Evolutionary conservation across 129 eudicot genomes (phyloP), one percentile per base, ranked within the genome.

Genomic region (Erigeron canadensis): DNA sequence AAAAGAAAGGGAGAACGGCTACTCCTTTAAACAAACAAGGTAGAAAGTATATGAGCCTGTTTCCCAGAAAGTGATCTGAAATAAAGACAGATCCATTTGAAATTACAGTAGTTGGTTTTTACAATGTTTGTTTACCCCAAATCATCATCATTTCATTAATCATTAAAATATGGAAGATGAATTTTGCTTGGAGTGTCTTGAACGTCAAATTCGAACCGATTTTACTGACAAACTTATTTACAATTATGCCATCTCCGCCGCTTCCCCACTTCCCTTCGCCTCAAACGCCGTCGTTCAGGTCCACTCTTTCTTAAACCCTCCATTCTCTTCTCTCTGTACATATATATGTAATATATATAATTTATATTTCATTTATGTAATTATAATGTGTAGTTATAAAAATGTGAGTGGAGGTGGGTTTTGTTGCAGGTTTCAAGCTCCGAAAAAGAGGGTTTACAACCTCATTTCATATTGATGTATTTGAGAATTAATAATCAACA

Each of bases 251-350:
- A 0, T 28, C 45, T 90, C 57, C 69, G 34, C 96, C 64, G 73
- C 72, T 81, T 87, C 94, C 16, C 72, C 88, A 67, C 88, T 94
- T 22, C 97, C 98, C 23, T 89, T 94, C 39, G 89, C 75, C 75
- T 82, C 92, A n/a, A 40, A 77, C 67, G 96, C 99, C 51, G 84
- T 94, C 67, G 94, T 94, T 68, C 86, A 94, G 89, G 99, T 93
- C n/a, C n/a, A 46, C 42, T 66, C 7, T 43, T 13, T 13, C n/a
- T 4, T 13, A 46, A 23, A 1, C 15, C 4, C 17, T 11, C 18
- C 23, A 10, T 17, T 21, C 38, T 40, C 4, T 17, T 21, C 38
- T 40, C 4, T 69, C 34, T 48, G 9, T 22, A n/a, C 44, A 8
- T 56, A 9, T 48, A 13, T 66, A 4, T 2, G 8, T 37, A 13